A percentile compares a stretch with the other conserved stretches of the same genome.
Conservation (phyloP, 306 rosid species). For the Coriaria nepalensis region DNA sequence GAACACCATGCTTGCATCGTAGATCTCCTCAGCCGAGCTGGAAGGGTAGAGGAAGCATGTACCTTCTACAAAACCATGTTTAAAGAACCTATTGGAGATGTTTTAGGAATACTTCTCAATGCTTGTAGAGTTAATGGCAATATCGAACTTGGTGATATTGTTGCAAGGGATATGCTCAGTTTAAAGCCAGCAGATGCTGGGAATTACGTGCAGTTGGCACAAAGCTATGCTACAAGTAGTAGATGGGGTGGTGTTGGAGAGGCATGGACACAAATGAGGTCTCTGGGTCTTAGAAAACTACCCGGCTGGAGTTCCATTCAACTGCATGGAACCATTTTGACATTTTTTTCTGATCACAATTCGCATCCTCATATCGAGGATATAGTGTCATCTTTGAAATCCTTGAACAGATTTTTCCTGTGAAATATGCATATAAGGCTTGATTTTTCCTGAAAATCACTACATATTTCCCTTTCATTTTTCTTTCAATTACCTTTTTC, state of each 20-base stretch:
- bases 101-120: constrained; percentile 13
- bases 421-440: constrained; percentile 1
- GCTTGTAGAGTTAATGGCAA: constrained; percentile 9
- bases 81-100: constrained; percentile 10
- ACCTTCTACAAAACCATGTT: constrained; percentile 9
- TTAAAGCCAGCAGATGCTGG: constrained; percentile 14
- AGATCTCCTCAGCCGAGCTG: constrained; percentile 15
- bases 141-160: constrained; percentile 6
- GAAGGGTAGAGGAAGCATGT: constrained; percentile 14
- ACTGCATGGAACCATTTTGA: constrained; percentile 8
- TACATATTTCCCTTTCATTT: no score
- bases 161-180: constrained; percentile 6
- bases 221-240: constrained; percentile 8
- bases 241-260: constrained; percentile 15
- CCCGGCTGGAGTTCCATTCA: constrained; percentile 17
- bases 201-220: constrained; percentile 12
- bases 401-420: background rate
- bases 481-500: no score
- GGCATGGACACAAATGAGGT: constrained; percentile 17
- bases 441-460: background rate
- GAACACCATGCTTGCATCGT: constrained; percentile 15
- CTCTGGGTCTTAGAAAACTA: constrained; percentile 15
- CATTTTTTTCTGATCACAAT: constrained; percentile 13
- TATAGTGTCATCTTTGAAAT: constrained; percentile 5
- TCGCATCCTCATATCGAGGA: constrained; percentile 12